Conservation (phyloP, 202 grass and related monocot species). For the Zizania palustris region DNA sequence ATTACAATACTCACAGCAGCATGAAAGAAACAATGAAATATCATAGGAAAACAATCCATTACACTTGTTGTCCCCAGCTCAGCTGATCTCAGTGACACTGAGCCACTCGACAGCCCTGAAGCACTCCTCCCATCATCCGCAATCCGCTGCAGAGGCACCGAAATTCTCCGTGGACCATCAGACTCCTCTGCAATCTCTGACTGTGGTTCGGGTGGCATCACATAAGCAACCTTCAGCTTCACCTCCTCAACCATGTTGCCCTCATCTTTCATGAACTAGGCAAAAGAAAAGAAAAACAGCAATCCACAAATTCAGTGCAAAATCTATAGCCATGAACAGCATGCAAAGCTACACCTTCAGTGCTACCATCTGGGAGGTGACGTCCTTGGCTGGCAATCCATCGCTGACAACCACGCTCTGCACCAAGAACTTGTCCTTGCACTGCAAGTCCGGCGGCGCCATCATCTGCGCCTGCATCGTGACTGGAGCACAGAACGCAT, state of each 20-base stretch:
- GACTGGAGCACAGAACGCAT: conserved; percentile 51
- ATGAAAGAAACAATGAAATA: conserved; percentile 17
- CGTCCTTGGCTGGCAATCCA: conserved; percentile 43
- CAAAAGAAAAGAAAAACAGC: not conserved
- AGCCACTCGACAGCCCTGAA: conserved; percentile 51
- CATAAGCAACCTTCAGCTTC: conserved; percentile 64
- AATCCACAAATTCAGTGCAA: conserved; percentile 25
- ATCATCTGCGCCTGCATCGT: conserved; percentile 87
- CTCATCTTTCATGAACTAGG: conserved; percentile 61
- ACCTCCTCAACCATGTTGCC: conserved; percentile 68
- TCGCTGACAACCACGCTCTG: conserved; percentile 62
- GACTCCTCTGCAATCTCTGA: conserved; percentile 67
- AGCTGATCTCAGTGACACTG: conserved; percentile 50
- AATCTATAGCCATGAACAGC: conserved; percentile 11
- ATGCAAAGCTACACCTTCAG: not conserved
- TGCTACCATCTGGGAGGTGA: conserved; percentile 60
- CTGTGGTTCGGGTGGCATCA: conserved; percentile 60
- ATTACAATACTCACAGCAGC: not conserved
- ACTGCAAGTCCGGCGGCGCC: conserved; percentile 70
- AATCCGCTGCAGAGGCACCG: conserved; percentile 44
- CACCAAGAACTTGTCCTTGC: conserved; percentile 87
- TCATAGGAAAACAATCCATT: conserved; percentile 16
- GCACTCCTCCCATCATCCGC: conserved; percentile 45
- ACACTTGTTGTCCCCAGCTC: conserved; percentile 38
- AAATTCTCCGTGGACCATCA: conserved; percentile 45